Conservation (phyloP, 192 early-diverging fungal genomes). For the Coemansia sp. region DNA sequence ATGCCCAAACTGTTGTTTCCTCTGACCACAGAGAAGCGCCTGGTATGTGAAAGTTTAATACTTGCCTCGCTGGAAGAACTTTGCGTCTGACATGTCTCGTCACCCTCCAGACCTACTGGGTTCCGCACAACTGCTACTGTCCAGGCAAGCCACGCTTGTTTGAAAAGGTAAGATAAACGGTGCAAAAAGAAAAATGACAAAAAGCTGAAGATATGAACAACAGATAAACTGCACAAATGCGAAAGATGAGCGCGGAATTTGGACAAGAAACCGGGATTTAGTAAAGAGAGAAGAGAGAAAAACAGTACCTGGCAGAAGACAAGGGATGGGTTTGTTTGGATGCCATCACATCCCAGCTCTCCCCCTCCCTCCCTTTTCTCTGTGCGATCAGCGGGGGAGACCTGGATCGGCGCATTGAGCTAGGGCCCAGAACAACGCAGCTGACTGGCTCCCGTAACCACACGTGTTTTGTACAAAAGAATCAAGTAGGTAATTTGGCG, state of each 20-base stretch:
- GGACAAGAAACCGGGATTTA: neutral
- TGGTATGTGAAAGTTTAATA: constrained; percentile 10
- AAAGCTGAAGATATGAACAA: neutral
- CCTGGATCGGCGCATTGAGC: neutral
- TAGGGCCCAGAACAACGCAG: neutral
- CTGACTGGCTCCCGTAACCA: neutral
- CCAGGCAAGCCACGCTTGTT: neutral
- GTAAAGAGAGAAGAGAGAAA: neutral
- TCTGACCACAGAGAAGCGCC: neutral
- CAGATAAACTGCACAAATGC: neutral
- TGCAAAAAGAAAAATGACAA: neutral
- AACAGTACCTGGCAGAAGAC: neutral
- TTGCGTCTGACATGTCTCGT: constrained; percentile 67
- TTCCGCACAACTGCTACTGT: neutral
- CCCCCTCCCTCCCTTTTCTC: neutral
- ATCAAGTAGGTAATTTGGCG: neutral
- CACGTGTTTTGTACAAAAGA: neutral
- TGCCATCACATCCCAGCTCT: neutral
- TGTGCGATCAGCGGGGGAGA: neutral
- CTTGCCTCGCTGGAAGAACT: constrained; percentile 76
- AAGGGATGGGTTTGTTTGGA: neutral
- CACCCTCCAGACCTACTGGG: neutral
- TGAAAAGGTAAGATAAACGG: neutral
- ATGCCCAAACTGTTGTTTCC: neutral
- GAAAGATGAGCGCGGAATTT: neutral